Evolutionary conservation across 1,284 basidiomycete genomes (phyloP).

Genomic region (Chalciporus sp.): DNA sequence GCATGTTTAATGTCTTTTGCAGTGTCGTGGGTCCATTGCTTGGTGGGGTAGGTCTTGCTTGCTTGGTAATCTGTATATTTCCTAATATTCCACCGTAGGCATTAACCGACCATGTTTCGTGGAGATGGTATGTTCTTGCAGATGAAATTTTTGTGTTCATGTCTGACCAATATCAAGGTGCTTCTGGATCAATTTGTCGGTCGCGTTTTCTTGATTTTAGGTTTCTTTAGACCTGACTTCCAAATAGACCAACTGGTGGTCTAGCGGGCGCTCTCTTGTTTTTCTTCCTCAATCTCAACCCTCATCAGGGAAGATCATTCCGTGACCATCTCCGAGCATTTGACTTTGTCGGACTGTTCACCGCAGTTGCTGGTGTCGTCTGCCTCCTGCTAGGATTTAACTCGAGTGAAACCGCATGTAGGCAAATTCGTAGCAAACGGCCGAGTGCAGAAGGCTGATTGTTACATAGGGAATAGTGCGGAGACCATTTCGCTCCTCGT

Average conservation of each 20-base stretch:
- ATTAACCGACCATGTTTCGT: constrained; percentile 43
- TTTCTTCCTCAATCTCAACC: constrained; percentile 38
- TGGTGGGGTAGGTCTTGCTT: constrained; percentile 30
- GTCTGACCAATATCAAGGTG: constrained; percentile 28
- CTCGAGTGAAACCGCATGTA: constrained; percentile 31
- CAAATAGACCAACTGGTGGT: constrained; percentile 42
- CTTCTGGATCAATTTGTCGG: constrained; percentile 41
- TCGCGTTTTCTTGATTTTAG: background rate
- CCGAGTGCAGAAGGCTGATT: constrained; percentile 3
- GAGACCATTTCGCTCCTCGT: constrained; percentile 51
- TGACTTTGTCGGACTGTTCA: constrained; percentile 49
- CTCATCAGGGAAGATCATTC: constrained; percentile 34
- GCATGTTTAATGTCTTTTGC: background rate
- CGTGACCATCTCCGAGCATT: constrained; percentile 41
- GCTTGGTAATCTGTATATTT: background rate
- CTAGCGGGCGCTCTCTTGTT: constrained; percentile 40
- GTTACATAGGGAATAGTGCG: constrained; percentile 30
- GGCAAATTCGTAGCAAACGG: background rate
- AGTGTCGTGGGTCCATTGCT: constrained; percentile 49
- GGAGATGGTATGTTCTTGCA: constrained; percentile 35
- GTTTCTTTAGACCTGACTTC: background rate
- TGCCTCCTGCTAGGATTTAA: constrained; percentile 48
- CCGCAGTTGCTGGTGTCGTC: constrained; percentile 48
- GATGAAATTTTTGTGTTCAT: background rate
- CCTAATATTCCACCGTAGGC: constrained; percentile 32